phyloP scores from a whole-genome alignment of 805 yeast species.

The Zygoascus bituminiphila region DNA sequence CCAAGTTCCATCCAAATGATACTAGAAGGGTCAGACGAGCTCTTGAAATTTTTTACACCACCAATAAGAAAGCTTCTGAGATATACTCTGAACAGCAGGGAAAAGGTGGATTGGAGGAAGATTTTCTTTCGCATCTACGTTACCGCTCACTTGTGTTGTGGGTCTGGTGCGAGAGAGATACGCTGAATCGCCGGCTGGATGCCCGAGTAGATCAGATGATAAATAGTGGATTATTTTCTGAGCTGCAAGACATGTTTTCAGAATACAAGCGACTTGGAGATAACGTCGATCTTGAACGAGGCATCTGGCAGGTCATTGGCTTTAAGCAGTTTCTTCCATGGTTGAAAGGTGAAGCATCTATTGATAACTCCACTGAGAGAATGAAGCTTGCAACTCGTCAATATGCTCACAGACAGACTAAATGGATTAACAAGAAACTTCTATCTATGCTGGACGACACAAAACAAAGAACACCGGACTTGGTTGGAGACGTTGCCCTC shows the following conservation, averaged over 20 bases:
- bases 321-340: conserved; percentile 43
- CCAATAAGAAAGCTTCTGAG: conserved; percentile 62
- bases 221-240: conserved; percentile 55
- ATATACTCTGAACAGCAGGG: conserved; percentile 54
- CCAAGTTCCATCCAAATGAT: conserved; percentile 89
- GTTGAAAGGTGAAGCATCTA: conserved; percentile 35
- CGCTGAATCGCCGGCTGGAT: conserved; percentile 59
- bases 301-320: conserved; percentile 93
- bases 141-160: conserved; percentile 53
- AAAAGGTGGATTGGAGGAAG: not conserved
- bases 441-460: conserved; percentile 51
- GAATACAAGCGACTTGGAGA: conserved; percentile 20
- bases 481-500: conserved; percentile 59
- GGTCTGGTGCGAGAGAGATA: conserved; percentile 62
- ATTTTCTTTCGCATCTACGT: conserved; percentile 11
- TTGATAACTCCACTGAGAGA: conserved; percentile 34
- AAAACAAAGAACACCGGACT: conserved; percentile 28
- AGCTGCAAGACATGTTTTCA: conserved; percentile 52
- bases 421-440: conserved; percentile 76
- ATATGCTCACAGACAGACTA: conserved; percentile 81
- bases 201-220: conserved; percentile 80
- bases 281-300: conserved; percentile 52
- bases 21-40: conserved; percentile 70
- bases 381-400: conserved; percentile 83
- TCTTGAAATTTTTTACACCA: conserved; percentile 63